These are phyloP conservation scores for Rusavskia elegans DNA, from an alignment of 495 filamentous ascomycete species.

Conservation along the genomic window DNA sequence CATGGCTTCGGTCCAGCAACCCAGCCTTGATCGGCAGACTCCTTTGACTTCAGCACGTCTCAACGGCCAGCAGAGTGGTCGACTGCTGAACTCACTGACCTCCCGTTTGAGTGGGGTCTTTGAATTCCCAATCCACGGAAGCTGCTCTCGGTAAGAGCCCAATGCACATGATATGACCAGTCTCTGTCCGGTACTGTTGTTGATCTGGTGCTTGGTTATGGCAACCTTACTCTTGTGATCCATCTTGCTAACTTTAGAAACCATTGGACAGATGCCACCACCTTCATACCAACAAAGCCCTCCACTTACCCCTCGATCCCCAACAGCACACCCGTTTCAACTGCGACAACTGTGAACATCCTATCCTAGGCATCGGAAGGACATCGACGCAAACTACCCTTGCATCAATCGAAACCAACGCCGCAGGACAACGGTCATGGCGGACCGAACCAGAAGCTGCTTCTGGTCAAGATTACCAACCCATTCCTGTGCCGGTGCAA, in stretches of 20 bases:
- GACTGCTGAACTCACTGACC: background rate
- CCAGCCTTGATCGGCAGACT: background rate
- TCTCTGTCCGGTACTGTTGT: background rate
- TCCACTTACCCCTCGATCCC: background rate
- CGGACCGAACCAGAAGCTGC: background rate
- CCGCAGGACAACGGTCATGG: background rate
- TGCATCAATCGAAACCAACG: slow-evolving; percentile 1
- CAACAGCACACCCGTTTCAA: background rate
- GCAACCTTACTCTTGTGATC: background rate
- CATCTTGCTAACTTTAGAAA: background rate
- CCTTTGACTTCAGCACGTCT: background rate
- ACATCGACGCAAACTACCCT: slow-evolving; percentile 4
- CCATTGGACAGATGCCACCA: background rate
- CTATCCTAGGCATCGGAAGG: slow-evolving; percentile 4
- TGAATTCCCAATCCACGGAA: background rate
- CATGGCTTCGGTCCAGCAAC: background rate
- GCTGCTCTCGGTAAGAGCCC: background rate
- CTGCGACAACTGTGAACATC: slow-evolving; percentile 2
- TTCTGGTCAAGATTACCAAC: background rate
- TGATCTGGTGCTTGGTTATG: background rate
- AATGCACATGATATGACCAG: background rate
- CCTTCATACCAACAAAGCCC: background rate
- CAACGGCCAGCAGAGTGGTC: background rate
- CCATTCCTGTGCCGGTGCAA: background rate
- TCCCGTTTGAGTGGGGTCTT: background rate